Base-by-base conservation (phyloP, 2,329 filamentous ascomycete genomes). In the Aspergillus viridinutans region DNA sequence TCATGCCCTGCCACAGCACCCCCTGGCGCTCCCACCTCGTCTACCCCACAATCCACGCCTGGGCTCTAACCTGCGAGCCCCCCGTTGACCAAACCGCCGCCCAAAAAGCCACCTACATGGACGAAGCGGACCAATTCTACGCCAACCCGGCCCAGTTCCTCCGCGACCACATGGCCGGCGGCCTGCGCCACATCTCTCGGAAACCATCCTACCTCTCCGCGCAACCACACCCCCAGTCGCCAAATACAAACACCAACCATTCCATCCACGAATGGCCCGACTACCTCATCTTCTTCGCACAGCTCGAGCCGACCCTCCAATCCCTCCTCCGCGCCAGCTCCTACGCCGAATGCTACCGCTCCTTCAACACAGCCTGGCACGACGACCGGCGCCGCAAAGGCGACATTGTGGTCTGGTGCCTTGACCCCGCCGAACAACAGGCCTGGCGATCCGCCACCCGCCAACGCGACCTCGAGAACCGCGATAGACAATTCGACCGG, bases 1-100 rank as follows among this genome's bases (percentile, higher is more conserved):
- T 99, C 25, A 96, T 92, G 83, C 94, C 94, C 9, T 99, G 94
- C 76, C 94, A 99, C 79, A 90, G 89, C 63, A 97, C 93, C 0
- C 93, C 94, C 2, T 97, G 94, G 93, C 89, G 92, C 67, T 92
- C 89, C 17, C 90, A 95, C 68, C 82, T 97, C 42, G 80, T 95
- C 59, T 84, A 94, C 68, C 84, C 90, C 0, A 77, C 79, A 29
- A 85, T 97, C 53, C 77, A 84, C 57, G 92, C 91, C 3, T 92
- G 92, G 80, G 93, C 92, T 0, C 79, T 97, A 17, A 89, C 89
- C 5, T 99, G 94, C 73, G 92, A 97, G 65, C 94, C 94, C 1
- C 94, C 94, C 0, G 76, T 99, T 12, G 77, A 87, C 65, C 80
- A 92, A 0, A 78, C 81, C 26, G 72, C 74, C 5, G 64, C 76